Percentiles rank a stretch among this genome's conserved stretches.
These are phyloP conservation scores for Tetradesmus obliquus DNA, from an alignment of 139 green algal species.

Conservation along the genomic window DNA sequence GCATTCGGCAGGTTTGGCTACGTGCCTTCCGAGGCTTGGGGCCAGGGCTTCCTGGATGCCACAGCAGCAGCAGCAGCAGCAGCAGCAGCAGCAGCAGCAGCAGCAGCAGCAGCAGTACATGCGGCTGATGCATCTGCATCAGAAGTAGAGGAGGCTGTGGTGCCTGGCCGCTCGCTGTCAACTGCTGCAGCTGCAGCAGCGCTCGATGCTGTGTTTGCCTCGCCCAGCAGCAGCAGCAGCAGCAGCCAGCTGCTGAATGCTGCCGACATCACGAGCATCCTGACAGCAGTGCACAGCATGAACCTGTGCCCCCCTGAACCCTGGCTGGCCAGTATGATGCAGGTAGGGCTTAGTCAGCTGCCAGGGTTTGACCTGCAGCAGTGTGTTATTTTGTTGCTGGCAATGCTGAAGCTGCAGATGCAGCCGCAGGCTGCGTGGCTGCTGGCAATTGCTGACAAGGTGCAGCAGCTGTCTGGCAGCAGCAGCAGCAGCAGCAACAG, in stretches of 20 bases:
- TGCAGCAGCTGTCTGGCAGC: not conserved
- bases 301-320: not conserved
- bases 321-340: conserved; percentile 9
- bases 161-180: not conserved
- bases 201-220: not conserved
- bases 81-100: not conserved
- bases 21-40: not conserved
- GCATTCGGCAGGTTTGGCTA: conserved; percentile 11
- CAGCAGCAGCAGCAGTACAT: not conserved
- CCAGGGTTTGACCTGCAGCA: conserved; percentile 15
- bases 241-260: not conserved
- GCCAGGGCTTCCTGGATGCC: not conserved
- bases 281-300: conserved; percentile 29
- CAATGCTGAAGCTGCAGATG: not conserved
- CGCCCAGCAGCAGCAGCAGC: not conserved
- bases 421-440: not conserved
- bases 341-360: conserved; percentile 18
- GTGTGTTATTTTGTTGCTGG: conserved; percentile 4
- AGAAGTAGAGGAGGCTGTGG: not conserved
- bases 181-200: not conserved
- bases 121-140: not conserved
- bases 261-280: conserved; percentile 9
- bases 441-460: not conserved
- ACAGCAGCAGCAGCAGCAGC: conserved; percentile 17
- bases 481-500: conserved; percentile 20